Percentiles rank a stretch among this genome's conserved stretches.
These are phyloP conservation scores for Moesziomyces aphidis DNA, from an alignment of 1,284 basidiomycete genomes.

Conservation along the genomic window DNA sequence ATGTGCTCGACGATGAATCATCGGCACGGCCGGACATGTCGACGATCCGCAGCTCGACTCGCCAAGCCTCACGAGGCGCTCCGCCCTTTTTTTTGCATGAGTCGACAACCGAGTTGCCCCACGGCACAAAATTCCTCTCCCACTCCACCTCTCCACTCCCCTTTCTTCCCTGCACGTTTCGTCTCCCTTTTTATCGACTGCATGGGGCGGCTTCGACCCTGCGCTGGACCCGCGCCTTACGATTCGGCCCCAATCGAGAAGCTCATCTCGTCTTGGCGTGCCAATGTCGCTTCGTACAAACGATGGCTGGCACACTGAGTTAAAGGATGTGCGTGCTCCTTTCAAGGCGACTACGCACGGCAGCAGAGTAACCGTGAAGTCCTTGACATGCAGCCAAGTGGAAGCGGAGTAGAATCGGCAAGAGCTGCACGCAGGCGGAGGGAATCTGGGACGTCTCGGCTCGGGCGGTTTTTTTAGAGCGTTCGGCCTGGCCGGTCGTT, in stretches of 20 bases:
- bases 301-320: not conserved
- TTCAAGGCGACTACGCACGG: too few species aligned
- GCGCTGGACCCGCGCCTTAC: slow-evolving; percentile 9
- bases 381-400: too few species aligned
- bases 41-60: not conserved
- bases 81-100: too few species aligned
- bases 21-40: not conserved
- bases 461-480: slow-evolving; percentile 2
- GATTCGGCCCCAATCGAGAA: slow-evolving; percentile 5
- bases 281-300: not conserved
- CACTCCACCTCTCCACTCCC: not conserved
- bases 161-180: not conserved
- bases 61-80: not conserved
- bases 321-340: too few species aligned
- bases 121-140: not conserved
- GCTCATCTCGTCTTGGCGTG: not conserved
- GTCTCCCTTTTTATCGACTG: not conserved
- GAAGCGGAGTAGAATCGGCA: not conserved
- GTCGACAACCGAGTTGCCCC: not conserved
- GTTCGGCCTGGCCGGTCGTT: slow-evolving; percentile 23
- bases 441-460: not conserved
- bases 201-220: not conserved
- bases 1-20: not conserved
- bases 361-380: too few species aligned
- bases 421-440: not conserved